These are phyloP conservation scores for Nematodospora valgi DNA, from an alignment of 805 yeast genomes.

Conservation along the genomic window DNA sequence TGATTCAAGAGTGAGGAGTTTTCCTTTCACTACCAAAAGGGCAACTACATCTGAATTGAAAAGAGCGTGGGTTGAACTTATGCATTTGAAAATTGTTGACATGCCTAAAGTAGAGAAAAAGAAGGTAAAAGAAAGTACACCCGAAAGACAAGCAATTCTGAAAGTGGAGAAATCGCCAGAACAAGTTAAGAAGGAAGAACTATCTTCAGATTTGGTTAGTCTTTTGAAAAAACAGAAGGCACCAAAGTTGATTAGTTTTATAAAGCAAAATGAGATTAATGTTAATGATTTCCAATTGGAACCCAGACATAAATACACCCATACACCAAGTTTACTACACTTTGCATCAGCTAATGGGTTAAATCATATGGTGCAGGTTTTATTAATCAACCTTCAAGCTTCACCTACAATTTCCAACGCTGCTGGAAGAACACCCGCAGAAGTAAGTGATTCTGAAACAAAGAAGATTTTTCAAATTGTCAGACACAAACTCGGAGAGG, in stretches of 20 bases:
- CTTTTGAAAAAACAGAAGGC: constrained; percentile 72
- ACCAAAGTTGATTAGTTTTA: constrained; percentile 62
- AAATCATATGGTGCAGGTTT: constrained; percentile 60
- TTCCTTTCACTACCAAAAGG: constrained; percentile 88
- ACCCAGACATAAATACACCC: constrained; percentile 53
- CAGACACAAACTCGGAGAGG: constrained; percentile 67
- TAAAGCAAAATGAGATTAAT: constrained; percentile 55
- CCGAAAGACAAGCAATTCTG: too few relatives aligned
- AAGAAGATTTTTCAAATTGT: constrained; percentile 63
- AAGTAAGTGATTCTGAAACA: constrained; percentile 50
- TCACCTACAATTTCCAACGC: constrained; percentile 60
- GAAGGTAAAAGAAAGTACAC: constrained; percentile 18
- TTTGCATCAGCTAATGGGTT: constrained; percentile 69
- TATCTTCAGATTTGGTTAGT: constrained; percentile 55
- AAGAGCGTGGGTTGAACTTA: constrained; percentile 77
- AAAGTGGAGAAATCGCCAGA: constrained; percentile 11
- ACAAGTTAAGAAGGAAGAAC: constrained; percentile 32
- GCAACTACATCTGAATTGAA: constrained; percentile 81
- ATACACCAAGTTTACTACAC: constrained; percentile 74
- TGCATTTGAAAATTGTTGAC: constrained; percentile 53
- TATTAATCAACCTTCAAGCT: constrained; percentile 63
- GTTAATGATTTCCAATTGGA: constrained; percentile 47
- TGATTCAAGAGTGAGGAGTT: constrained; percentile 62
- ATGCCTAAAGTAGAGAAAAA: constrained; percentile 44
- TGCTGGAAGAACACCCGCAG: constrained; percentile 64